Percentiles rank a stretch among this genome's conserved stretches.
Evolutionary conservation across 768 basidiomycete species (phyloP).

Genomic region (Paxillus rubicundulus): DNA sequence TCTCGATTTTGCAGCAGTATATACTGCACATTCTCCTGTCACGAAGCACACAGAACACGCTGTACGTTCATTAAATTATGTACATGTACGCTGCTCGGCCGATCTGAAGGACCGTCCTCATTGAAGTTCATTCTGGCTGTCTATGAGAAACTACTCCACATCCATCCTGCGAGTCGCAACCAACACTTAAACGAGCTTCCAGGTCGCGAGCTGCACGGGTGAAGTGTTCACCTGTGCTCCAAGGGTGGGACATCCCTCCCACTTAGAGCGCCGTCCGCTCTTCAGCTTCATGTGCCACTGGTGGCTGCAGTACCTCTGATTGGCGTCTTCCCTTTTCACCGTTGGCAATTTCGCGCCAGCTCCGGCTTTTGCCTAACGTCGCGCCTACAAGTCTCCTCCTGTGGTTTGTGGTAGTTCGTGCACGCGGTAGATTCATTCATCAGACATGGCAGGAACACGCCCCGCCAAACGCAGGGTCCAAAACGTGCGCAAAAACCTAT

Average conservation of each 20-base stretch:
- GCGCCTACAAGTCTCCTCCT: not conserved
- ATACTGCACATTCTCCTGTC: not conserved
- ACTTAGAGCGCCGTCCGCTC: not conserved
- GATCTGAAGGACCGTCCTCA: too few relatives aligned
- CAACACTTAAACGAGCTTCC: too few relatives aligned
- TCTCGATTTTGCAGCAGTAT: not conserved
- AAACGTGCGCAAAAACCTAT: slow-evolving; percentile 12
- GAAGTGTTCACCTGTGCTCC: too few relatives aligned
- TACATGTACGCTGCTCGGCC: slow-evolving; percentile 7
- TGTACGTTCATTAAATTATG: slow-evolving; percentile 11
- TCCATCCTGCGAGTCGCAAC: too few relatives aligned
- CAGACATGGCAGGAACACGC: slow-evolving; percentile 6
- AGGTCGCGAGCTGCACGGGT: too few relatives aligned
- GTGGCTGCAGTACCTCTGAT: slow-evolving; percentile 8
- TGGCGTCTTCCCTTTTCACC: slow-evolving; percentile 6
- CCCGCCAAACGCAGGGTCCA: slow-evolving; percentile 20
- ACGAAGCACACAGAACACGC: slow-evolving; percentile 16
- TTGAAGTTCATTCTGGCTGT: too few relatives aligned
- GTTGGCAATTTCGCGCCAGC: not conserved
- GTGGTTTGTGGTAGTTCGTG: not conserved
- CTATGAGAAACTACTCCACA: too few relatives aligned
- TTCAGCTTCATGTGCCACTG: not conserved
- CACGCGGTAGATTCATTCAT: slow-evolving; percentile 19
- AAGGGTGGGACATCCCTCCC: too few relatives aligned
- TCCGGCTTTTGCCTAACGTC: not conserved